Conservation (phyloP, 2,329 filamentous ascomycete species). For the Arthroderma sp. region DNA sequence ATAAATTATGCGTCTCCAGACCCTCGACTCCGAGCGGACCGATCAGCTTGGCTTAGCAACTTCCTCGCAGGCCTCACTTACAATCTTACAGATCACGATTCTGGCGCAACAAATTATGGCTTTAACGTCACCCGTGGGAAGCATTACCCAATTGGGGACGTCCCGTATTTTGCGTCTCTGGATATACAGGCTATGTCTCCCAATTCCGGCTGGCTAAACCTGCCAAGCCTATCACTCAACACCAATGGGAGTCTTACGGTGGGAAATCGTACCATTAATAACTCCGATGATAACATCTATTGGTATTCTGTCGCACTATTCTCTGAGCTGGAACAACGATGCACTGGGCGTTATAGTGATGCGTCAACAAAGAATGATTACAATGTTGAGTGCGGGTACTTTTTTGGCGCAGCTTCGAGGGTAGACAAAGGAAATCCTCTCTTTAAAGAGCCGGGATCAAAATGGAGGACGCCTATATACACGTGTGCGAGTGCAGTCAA, state of each 20-base stretch:
- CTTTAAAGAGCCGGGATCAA: constrained; percentile 31
- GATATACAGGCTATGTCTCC: neutral
- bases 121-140: constrained; percentile 4
- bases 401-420: constrained; percentile 31
- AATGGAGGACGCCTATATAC: constrained; percentile 36
- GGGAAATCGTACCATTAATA: neutral
- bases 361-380: neutral
- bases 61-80: constrained; percentile 28
- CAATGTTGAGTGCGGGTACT: constrained; percentile 27
- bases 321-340: neutral
- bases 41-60: constrained; percentile 36
- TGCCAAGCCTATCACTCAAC: neutral
- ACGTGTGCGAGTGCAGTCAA: constrained; percentile 33
- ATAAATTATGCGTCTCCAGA: constrained; percentile 18
- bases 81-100: constrained; percentile 27
- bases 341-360: neutral
- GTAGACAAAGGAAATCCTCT: constrained; percentile 25
- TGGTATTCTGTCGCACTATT: neutral
- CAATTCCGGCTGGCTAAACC: neutral
- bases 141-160: neutral
- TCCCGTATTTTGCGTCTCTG: neutral
- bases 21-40: constrained; percentile 31
- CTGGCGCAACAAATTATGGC: neutral
- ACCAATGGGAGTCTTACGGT: neutral
- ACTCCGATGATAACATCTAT: neutral